phyloP scores from a whole-genome alignment of 768 basidiomycete species.

The Rhodosporidiobolus sp. region DNA sequence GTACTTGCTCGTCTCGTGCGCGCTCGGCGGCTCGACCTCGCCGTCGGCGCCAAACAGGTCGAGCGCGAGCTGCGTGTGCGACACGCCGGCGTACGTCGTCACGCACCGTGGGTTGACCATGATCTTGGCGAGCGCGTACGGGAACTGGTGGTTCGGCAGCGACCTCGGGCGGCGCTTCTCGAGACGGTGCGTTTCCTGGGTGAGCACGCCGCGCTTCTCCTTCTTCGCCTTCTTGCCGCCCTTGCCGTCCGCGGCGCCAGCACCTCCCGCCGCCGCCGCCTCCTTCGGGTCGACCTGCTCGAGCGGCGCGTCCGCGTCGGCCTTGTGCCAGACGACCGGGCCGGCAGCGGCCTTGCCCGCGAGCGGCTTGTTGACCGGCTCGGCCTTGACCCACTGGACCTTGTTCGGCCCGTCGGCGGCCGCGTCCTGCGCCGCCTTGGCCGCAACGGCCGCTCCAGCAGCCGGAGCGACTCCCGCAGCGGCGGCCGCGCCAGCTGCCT shows the following conservation, averaged over 20 bases:
- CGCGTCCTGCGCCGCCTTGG: slow-evolving; percentile 48
- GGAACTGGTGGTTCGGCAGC: slow-evolving; percentile 81
- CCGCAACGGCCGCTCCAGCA: slow-evolving; percentile 47
- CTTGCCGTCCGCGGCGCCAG: not conserved
- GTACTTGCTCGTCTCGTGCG: slow-evolving; percentile 60
- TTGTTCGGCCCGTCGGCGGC: slow-evolving; percentile 37
- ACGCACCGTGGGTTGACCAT: slow-evolving; percentile 94
- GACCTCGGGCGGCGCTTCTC: slow-evolving; percentile 50
- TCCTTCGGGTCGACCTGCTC: not conserved
- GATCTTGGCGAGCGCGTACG: slow-evolving; percentile 71
- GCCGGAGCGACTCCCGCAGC: slow-evolving; percentile 11
- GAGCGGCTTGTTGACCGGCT: slow-evolving; percentile 22
- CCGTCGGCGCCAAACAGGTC: slow-evolving; percentile 86
- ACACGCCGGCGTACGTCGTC: slow-evolving; percentile 96
- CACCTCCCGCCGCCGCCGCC: slow-evolving; percentile 53
- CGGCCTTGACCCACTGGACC: slow-evolving; percentile 27
- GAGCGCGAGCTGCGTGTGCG: slow-evolving; percentile 89
- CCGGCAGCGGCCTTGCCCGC: slow-evolving; percentile 30
- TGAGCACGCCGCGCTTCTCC: slow-evolving; percentile 12
- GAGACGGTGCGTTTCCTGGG: slow-evolving; percentile 29
- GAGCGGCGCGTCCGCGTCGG: slow-evolving; percentile 6
- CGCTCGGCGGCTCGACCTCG: slow-evolving; percentile 55
- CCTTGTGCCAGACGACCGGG: slow-evolving; percentile 23
- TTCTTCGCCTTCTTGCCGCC: not conserved
- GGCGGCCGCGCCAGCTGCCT: not conserved